Conservation (phyloP, 345 rosid genomes). For the Sonneratia caseolaris region DNA sequence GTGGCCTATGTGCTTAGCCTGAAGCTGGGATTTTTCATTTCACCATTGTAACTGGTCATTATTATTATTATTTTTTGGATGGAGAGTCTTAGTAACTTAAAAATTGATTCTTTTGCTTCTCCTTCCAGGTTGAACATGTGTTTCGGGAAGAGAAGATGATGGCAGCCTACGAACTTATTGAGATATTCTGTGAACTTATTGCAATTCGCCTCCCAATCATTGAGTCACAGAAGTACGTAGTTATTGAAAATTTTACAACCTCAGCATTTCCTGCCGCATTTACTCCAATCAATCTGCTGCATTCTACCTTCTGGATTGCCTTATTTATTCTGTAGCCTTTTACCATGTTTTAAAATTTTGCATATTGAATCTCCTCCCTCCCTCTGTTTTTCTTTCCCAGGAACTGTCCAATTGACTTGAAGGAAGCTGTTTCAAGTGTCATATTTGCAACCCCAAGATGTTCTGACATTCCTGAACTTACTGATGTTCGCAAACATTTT, state of each 20-base stretch:
- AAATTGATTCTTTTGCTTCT: not conserved
- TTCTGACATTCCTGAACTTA: conserved; percentile 64
- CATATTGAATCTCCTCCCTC: not conserved
- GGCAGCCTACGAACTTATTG: conserved; percentile 75
- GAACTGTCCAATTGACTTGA: conserved; percentile 83
- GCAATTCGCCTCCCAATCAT: conserved; percentile 70
- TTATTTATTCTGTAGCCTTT: not conserved
- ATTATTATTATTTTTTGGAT: no score
- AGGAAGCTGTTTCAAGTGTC: conserved; percentile 74
- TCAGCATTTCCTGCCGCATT: not conserved
- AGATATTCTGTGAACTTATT: conserved; percentile 77
- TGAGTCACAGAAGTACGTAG: conserved; percentile 80
- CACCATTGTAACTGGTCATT: not conserved
- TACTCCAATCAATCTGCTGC: not conserved
- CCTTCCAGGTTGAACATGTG: conserved; percentile 76
- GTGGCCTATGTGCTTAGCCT: not conserved
- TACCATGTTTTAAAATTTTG: not conserved
- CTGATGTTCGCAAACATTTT: conserved; percentile 62
- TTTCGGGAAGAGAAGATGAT: conserved; percentile 84
- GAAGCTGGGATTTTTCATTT: no score
- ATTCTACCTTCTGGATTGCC: not conserved
- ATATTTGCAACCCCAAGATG: conserved; percentile 75
- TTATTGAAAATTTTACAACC: not conserved
- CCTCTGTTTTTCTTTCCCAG: conserved; percentile 22
- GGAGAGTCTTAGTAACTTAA: not conserved